Percentiles rank a stretch among this genome's conserved stretches.
Evolutionary conservation across 139 green algal species (phyloP).

Genomic region (Chlamydomonas eustigma): DNA sequence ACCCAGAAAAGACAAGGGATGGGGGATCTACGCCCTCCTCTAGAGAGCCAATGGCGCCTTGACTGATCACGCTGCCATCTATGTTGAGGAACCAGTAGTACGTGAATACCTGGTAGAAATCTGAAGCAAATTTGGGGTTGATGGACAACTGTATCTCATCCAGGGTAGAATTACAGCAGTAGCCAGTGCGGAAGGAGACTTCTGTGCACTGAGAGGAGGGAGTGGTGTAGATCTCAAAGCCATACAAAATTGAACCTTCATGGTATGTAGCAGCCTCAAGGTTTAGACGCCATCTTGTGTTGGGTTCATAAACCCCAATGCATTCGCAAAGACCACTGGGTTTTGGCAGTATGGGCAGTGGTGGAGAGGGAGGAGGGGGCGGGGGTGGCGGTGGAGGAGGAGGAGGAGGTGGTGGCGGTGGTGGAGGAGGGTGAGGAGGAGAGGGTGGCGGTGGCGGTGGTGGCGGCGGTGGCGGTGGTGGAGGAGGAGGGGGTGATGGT

Average conservation of each 20-base stretch:
- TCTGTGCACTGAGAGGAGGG: constrained; percentile 20
- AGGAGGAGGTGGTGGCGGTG: background rate
- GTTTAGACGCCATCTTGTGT: constrained; percentile 37
- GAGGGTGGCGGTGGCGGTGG: constrained; percentile 2
- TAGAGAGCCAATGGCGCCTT: constrained; percentile 19
- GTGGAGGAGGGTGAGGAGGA: background rate
- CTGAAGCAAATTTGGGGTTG: background rate
- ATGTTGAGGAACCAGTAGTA: constrained; percentile 24
- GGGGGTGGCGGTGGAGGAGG: constrained; percentile 19
- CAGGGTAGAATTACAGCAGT: constrained; percentile 37
- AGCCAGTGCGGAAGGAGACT: constrained; percentile 18
- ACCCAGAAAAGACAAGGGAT: constrained; percentile 10
- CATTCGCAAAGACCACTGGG: constrained; percentile 21
- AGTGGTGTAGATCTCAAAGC: constrained; percentile 28
- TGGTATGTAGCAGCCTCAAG: constrained; percentile 16
- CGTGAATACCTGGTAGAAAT: constrained; percentile 8
- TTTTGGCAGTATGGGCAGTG: background rate
- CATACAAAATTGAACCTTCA: constrained; percentile 16
- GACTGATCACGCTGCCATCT: constrained; percentile 18
- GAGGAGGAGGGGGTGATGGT: background rate
- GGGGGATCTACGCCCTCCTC: constrained; percentile 21
- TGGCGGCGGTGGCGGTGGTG: background rate
- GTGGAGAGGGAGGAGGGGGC: constrained; percentile 12
- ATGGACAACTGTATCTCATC: constrained; percentile 25
- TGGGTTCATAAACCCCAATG: constrained; percentile 30